Evolutionary conservation across 2,329 filamentous ascomycete genomes (phyloP).

Genomic region (Talaromyces sp.): DNA sequence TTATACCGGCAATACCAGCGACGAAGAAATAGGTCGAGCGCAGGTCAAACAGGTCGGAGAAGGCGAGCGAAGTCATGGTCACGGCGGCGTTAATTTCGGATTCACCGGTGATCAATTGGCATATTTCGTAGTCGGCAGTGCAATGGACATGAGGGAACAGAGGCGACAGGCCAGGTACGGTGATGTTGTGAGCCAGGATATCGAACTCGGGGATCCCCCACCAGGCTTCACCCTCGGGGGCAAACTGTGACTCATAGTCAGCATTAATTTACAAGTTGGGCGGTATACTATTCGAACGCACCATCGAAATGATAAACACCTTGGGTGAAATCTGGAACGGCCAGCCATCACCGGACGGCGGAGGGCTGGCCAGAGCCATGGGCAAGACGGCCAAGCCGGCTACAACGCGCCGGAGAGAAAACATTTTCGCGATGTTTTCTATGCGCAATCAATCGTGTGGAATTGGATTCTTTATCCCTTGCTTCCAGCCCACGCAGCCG

Average conservation of each 20-base stretch:
- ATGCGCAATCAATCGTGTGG: neutral
- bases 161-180: slow-evolving; percentile 59
- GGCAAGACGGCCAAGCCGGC: neutral
- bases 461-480: neutral
- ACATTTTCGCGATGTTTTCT: neutral
- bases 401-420: neutral
- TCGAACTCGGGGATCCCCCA: slow-evolving; percentile 52
- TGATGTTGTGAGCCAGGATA: slow-evolving; percentile 53
- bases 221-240: slow-evolving; percentile 59
- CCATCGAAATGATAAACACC: neutral
- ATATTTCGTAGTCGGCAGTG: slow-evolving; percentile 55
- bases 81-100: slow-evolving; percentile 70
- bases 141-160: slow-evolving; percentile 62
- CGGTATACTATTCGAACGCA: neutral
- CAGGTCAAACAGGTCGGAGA: slow-evolving; percentile 60
- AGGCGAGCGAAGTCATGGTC: slow-evolving; percentile 58
- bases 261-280: neutral
- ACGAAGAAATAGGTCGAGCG: slow-evolving; percentile 64
- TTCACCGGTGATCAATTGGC: slow-evolving; percentile 64
- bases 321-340: neutral
- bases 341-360: neutral
- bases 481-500: neutral
- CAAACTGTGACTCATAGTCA: slow-evolving; percentile 44
- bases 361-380: neutral
- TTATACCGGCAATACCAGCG: slow-evolving; percentile 69